phyloP scores from a whole-genome alignment of 2,329 filamentous ascomycete species.

The Cytospora piceicola region DNA sequence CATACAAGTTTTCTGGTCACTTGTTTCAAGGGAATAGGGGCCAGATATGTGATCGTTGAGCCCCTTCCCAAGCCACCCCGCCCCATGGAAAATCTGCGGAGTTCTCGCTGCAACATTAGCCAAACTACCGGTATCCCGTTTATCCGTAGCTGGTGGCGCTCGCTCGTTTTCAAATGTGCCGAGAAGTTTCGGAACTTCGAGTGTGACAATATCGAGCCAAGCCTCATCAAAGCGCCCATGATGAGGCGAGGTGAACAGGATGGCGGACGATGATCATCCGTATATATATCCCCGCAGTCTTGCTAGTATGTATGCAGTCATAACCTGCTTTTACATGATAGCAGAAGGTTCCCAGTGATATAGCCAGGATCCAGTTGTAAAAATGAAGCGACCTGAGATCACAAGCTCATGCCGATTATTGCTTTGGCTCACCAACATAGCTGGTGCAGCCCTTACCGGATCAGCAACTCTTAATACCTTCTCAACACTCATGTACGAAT shows the following conservation, averaged over 20 bases:
- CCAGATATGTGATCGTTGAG: no score
- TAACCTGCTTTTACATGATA: neutral
- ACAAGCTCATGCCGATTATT: neutral
- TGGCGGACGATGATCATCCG: neutral
- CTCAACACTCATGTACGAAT: slow-evolving; percentile 25
- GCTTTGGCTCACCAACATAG: slow-evolving; percentile 7
- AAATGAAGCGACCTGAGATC: neutral
- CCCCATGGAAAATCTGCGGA: no score
- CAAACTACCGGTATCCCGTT: no score
- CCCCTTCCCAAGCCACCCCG: no score
- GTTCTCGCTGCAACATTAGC: no score
- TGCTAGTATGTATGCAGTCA: neutral
- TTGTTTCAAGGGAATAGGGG: no score
- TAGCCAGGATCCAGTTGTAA: neutral
- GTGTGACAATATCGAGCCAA: neutral
- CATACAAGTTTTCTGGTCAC: no score
- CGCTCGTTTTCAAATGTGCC: slow-evolving; percentile 10
- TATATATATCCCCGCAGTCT: neutral
- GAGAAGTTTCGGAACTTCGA: neutral
- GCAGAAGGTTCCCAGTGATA: neutral
- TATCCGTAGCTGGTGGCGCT: no score
- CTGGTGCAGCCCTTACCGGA: slow-evolving; percentile 13
- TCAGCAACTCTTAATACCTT: slow-evolving; percentile 25
- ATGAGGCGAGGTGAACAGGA: neutral
- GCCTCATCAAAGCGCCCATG: neutral